Conservation (phyloP, 768 basidiomycete species). For the Lentinula boryana region DNA sequence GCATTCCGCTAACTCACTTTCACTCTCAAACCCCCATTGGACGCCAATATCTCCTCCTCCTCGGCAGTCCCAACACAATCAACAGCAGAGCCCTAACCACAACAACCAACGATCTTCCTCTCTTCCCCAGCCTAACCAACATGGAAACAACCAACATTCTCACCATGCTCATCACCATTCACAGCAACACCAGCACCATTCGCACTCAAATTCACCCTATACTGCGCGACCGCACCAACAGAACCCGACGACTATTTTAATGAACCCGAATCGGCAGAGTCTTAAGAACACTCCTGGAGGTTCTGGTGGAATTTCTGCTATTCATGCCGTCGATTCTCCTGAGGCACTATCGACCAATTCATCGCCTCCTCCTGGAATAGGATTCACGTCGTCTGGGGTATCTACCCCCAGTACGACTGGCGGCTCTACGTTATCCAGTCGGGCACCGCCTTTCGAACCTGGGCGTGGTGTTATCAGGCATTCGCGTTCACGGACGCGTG, state of each 20-base stretch:
- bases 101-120: constrained; percentile 4
- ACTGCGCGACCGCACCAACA: constrained; percentile 1
- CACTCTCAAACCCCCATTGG: background rate
- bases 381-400: background rate
- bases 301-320: background rate
- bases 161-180: background rate
- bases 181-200: constrained; percentile 5
- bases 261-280: constrained; percentile 9
- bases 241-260: constrained; percentile 6
- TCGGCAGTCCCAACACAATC: constrained; percentile 1
- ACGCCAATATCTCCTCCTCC: background rate
- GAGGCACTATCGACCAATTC: constrained; percentile 3
- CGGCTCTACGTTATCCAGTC: constrained; percentile 37
- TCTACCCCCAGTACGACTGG: constrained; percentile 17
- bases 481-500: background rate
- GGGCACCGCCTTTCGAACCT: constrained; percentile 50
- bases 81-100: background rate
- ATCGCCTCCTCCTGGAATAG: constrained; percentile 16
- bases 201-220: constrained; percentile 8
- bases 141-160: background rate
- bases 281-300: background rate
- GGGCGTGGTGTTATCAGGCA: constrained; percentile 7
- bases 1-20: background rate
- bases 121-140: background rate
- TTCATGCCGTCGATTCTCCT: constrained; percentile 6